Base-by-base conservation (phyloP, 179 eudicot species). In the Amaranthus tricolor region DNA sequence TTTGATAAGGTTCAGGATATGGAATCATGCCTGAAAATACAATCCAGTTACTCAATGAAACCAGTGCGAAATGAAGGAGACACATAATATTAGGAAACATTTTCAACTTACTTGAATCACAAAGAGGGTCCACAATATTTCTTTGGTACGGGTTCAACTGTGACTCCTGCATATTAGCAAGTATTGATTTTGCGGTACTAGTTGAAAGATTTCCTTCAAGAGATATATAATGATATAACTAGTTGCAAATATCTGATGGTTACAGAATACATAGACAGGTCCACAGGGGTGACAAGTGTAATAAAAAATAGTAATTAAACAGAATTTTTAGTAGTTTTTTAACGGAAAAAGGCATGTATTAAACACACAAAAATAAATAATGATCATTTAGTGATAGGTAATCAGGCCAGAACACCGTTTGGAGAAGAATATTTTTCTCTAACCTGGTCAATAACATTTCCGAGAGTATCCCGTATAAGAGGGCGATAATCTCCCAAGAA, bases 401-500 rank as follows among this genome's bases (percentile, higher is more conserved):
- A 31, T 31, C 40, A 31, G 40, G 40, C 3, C 48, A 45, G 24
- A 47, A 10, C 61, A 53, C n/a, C n/a, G 43, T 8, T 4, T 60
- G 64, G 40, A 64, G 52, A 53, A 72, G 17, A 45, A 17, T 66
- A 54, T 24, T 56, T 56, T 63, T 43, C 73, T 74, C 86, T 72
- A 60, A 94, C 98, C 97, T 94, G 98, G 84, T 94, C 98, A 79
- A 91, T 87, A 82, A 87, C 97, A 85, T 89, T 89, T 71, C 98
- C 97, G 71, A 85, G 79, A 70, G 88, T 73, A 85, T 94, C 98
- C 55, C 89, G 94, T 68, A 85, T 79, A 82, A 91, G 94, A 70
- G 98, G 98, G 45, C 97, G 91, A 88, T 91, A 94, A 79, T 94
- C 98, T 66, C 98, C 98, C 76, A 94, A 89, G 76, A 94, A 94